phyloP scores from a whole-genome alignment of 2,329 filamentous ascomycete genomes.

The Penicillium sp. region DNA sequence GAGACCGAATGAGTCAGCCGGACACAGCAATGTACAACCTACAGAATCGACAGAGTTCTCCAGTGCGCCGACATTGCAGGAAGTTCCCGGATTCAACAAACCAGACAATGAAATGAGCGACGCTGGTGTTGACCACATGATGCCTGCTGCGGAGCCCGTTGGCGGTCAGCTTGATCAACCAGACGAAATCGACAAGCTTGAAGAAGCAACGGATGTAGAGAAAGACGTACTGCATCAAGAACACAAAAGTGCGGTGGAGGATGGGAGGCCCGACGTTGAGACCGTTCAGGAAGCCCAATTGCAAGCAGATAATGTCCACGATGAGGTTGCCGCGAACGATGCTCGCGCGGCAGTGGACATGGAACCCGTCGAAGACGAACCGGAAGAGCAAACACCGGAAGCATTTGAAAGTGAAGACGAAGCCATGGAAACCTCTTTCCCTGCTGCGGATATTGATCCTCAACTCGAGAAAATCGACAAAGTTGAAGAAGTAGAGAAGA shows the following conservation, averaged over 20 bases:
- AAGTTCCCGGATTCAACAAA: background rate
- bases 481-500: background rate
- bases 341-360: background rate
- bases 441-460: background rate
- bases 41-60: background rate
- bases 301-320: background rate
- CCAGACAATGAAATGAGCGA: background rate
- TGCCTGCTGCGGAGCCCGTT: background rate
- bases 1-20: background rate
- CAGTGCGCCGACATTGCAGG: background rate
- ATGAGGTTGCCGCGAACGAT: background rate
- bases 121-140: background rate
- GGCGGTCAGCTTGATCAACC: background rate
- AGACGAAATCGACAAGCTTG: background rate
- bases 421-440: background rate
- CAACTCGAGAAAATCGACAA: background rate
- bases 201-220: background rate
- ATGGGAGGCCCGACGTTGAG: background rate
- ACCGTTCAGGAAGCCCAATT: background rate
- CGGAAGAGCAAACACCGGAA: background rate
- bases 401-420: constrained; percentile 4
- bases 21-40: background rate
- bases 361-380: constrained; percentile 5
- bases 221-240: too few relatives aligned
- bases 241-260: background rate